Evolutionary conservation across 345 rosid species (phyloP).

Genomic region (Ailanthus altissimus): DNA sequence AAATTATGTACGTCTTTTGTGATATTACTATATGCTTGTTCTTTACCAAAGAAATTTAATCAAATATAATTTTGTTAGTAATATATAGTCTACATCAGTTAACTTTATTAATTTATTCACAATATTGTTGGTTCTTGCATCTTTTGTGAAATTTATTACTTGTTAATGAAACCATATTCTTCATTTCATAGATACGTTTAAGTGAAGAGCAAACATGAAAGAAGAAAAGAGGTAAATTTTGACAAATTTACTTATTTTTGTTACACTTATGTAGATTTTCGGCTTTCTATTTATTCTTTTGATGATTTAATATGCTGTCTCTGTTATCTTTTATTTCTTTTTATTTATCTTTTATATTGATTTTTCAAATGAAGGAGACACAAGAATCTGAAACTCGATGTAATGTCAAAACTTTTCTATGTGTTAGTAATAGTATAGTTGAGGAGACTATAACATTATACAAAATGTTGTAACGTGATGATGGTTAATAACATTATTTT

Average conservation of each 20-base stretch:
- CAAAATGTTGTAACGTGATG: no score
- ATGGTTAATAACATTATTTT: no score
- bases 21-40: neutral
- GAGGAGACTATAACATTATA: no score
- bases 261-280: neutral
- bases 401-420: constrained; percentile 11
- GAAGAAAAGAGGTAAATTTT: constrained; percentile 52
- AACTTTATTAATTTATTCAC: neutral
- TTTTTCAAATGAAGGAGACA: constrained; percentile 41
- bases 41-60: neutral
- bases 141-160: neutral
- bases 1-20: neutral
- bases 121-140: neutral
- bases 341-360: neutral
- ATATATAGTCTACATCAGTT: neutral
- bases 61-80: neutral
- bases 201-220: constrained; percentile 69
- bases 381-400: constrained; percentile 36
- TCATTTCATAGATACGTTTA: constrained; percentile 52
- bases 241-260: neutral
- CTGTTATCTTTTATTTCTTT: neutral
- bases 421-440: no score
- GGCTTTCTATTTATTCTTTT: neutral
- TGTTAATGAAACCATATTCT: constrained; percentile 3
- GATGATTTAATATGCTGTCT: neutral